These are phyloP conservation scores for Bretschneidera sinensis DNA, from an alignment of 345 rosid genomes.

Conservation along the genomic window DNA sequence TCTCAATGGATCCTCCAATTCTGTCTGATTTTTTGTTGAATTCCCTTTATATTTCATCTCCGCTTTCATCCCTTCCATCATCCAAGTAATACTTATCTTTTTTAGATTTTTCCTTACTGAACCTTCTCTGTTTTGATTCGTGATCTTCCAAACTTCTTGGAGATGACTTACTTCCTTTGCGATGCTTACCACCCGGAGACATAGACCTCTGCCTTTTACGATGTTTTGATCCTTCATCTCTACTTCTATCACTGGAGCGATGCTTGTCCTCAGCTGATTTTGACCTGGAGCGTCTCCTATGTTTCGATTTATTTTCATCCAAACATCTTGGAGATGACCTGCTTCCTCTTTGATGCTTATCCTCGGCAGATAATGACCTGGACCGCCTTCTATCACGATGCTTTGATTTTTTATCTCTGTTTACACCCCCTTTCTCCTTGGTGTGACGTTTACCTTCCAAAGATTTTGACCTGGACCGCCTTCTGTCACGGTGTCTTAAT, in stretches of 20 bases:
- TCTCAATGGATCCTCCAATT: constrained; percentile 12
- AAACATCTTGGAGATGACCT: constrained; percentile 48
- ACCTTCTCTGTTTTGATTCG: constrained; percentile 36
- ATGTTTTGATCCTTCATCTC: constrained; percentile 41
- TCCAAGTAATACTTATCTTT: constrained; percentile 26
- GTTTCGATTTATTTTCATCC: constrained; percentile 49
- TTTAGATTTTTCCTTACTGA: constrained; percentile 38
- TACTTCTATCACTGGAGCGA: constrained; percentile 31
- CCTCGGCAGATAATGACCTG: constrained; percentile 59
- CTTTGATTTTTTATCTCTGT: constrained; percentile 49
- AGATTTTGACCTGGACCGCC: constrained; percentile 67
- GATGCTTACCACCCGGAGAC: constrained; percentile 40
- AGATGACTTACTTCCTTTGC: constrained; percentile 35
- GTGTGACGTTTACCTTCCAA: constrained; percentile 40
- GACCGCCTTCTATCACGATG: constrained; percentile 54
- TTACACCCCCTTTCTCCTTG: constrained; percentile 38
- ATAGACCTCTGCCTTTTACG: constrained; percentile 37
- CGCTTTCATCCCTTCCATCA: constrained; percentile 19
- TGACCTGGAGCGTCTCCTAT: constrained; percentile 49
- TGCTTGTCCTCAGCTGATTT: constrained; percentile 44
- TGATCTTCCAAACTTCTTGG: constrained; percentile 35
- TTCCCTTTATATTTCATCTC: constrained; percentile 19
- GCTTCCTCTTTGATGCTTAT: constrained; percentile 38
- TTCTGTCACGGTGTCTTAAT: constrained; percentile 36
- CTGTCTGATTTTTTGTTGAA: neutral